Conservation (phyloP, 2,329 filamentous ascomycete species). For the Diaporthe ampelina region DNA sequence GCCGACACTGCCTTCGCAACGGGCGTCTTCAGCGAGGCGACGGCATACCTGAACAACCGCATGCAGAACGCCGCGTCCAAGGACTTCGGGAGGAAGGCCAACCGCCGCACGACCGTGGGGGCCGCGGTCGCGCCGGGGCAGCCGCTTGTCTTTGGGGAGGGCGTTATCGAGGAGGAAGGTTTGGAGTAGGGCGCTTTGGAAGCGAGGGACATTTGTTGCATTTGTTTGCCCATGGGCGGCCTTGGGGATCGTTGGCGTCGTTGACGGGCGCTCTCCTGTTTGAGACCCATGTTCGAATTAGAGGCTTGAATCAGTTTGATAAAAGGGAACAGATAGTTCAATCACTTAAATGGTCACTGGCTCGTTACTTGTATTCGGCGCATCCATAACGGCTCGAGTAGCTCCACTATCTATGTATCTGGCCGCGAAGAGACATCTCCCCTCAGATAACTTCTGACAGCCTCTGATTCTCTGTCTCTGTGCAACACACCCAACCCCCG, state of each 20-base stretch:
- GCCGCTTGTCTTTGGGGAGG: slow-evolving; percentile 49
- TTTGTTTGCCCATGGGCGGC: background rate
- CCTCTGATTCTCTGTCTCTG: background rate
- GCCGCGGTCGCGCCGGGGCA: slow-evolving; percentile 53
- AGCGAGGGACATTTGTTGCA: no score
- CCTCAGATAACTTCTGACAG: background rate
- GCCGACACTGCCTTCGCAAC: slow-evolving; percentile 50
- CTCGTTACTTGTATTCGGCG: background rate
- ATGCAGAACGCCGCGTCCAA: slow-evolving; percentile 57
- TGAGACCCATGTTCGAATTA: background rate
- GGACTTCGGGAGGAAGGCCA: slow-evolving; percentile 58
- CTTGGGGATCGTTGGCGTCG: background rate
- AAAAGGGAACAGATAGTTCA: background rate
- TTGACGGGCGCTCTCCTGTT: background rate
- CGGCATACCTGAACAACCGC: slow-evolving; percentile 67
- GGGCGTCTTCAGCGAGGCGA: slow-evolving; percentile 59
- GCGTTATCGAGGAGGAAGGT: slow-evolving; percentile 48
- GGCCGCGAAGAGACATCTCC: background rate
- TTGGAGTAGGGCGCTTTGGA: background rate
- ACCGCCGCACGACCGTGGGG: slow-evolving; percentile 60
- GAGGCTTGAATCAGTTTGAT: background rate
- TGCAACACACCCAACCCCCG: no score
- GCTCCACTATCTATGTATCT: background rate
- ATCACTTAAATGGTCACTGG: background rate
- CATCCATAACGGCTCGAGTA: background rate